Base-by-base conservation (phyloP, 176 grass and related monocot species). In the Pontederia paniculata region DNA sequence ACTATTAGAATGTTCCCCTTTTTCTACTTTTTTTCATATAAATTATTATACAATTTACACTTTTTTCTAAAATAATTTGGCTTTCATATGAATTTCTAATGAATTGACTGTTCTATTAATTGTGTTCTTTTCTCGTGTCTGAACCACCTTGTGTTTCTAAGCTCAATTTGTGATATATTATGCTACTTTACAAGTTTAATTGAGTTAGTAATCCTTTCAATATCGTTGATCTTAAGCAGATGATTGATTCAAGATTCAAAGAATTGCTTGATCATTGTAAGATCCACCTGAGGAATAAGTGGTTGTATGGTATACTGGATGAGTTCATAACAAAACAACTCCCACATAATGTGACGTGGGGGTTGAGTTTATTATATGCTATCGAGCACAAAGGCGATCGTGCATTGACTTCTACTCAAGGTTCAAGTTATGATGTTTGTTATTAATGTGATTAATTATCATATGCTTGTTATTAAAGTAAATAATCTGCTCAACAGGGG, bases 311-410 rank as follows among this genome's bases (percentile, higher is more conserved):
- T 73, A 91, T 97, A 74, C 74, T 97, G 56, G 83, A 97, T 90
- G 86, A 97, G 58, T 97, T 97, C 75, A 83, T 97, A 21, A 97
- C 93, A 59, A 97, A 97, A 69, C 93, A 97, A 76, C 83, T 97
- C 51, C 93, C 93, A 12, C 83, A 97, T 74, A 97, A 97, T 77
- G 93, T 97, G 69, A 97, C 93, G 55, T 97, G 93, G 93, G 86
- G 83, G 60, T 69, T 97, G 22, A 97, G 93, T 81, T 66, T 97
- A 68, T 78, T 97, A 50, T 97, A 97, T 90, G 93, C 93, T 81
- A 44, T 97, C 69, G 93, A 97, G 77, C 93, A 97, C 69, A 83
- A 90, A 71, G 93, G 93, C 45, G 86, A 97, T 65, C 71, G 93
- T 76, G 83, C 93, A 76, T 75, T 87, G 62, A 78, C 78, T 63